Base-by-base conservation (phyloP, 208 protist genomes). In the Lotmaria passim region DNA sequence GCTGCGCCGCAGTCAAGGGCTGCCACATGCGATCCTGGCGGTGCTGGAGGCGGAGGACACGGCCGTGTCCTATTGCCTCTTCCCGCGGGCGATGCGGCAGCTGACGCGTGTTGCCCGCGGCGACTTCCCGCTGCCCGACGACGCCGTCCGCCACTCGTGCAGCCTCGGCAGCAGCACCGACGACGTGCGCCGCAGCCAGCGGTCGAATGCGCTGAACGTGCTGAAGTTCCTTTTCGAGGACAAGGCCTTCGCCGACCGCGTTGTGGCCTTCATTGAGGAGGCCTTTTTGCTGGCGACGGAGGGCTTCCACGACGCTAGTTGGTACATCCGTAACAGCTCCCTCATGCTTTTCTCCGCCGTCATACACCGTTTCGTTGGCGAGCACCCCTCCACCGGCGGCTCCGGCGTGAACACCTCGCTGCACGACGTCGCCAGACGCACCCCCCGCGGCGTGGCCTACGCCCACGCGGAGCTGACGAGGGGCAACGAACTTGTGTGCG, bases 191-290 rank as follows among this genome's bases (percentile, higher is more conserved):
- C 76, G 75, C 28, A 89, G 89, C 34, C 91, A 93, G 64, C 87
- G 85, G 51, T 93, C 91, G 6, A 97, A 98, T 63, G 90, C 90
- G 15, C 69, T 98, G 15, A 97, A 98, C 74, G 93, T 98, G 28
- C 64, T 98, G 44, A 96, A 95, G 75, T 97, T 96, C 73, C 80
- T 98, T 34, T 96, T 96, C 72, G 92, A 97, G 56, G 87, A 97
- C 66, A 94, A 87, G 48, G 36, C 75, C 12, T 86, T 97, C 52
- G 76, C 85, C 2, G 86, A 90, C 17, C 79, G 87, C 46, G 64
- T 80, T 2, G 73, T 93, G 14, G 73, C 82, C 12, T 81, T 85
- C 68, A 63, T 95, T 7, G 85, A 96, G 75, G 82, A 91, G 28
- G 89, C 87, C 36, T 94, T 97, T 79, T 88, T 79, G 43, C 69